phyloP scores from a whole-genome alignment of 2,329 filamentous ascomycete genomes.

The Fusarium longipes region DNA sequence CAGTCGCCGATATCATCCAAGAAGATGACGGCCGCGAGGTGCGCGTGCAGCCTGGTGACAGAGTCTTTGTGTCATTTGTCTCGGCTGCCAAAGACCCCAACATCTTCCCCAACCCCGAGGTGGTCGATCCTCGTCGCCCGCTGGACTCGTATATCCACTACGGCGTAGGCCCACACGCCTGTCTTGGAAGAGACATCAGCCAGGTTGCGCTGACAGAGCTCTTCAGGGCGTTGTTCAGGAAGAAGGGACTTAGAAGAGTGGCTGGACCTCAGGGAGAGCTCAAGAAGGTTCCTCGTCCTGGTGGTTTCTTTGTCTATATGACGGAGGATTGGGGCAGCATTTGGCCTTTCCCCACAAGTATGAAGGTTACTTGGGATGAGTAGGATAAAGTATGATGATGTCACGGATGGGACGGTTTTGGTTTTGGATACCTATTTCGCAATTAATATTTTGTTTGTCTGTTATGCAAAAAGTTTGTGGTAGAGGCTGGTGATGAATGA shows the following conservation, averaged over 20 bases:
- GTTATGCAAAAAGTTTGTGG: background rate
- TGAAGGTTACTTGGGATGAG: slow-evolving; percentile 65
- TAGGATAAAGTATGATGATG: background rate
- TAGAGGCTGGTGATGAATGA: background rate
- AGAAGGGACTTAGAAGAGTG: slow-evolving; percentile 69
- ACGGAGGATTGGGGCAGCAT: slow-evolving; percentile 70
- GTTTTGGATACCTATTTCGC: background rate
- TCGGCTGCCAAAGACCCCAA: slow-evolving; percentile 65
- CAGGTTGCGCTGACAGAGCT: slow-evolving; percentile 73
- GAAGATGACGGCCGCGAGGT: slow-evolving; percentile 66
- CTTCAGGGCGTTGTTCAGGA: slow-evolving; percentile 72
- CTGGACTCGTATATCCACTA: slow-evolving; percentile 73
- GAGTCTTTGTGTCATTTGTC: slow-evolving; percentile 72
- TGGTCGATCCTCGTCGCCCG: slow-evolving; percentile 72
- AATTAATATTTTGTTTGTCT: slow-evolving; percentile 1
- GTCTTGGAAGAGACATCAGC: slow-evolving; percentile 70
- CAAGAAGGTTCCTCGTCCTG: slow-evolving; percentile 70
- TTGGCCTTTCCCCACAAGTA: slow-evolving; percentile 61
- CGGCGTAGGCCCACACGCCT: slow-evolving; percentile 70
- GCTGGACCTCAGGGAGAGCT: slow-evolving; percentile 73
- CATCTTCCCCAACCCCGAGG: slow-evolving; percentile 70
- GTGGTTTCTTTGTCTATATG: slow-evolving; percentile 70
- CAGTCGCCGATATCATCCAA: slow-evolving; percentile 56
- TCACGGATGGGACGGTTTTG: slow-evolving; percentile 1
- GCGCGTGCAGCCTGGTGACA: slow-evolving; percentile 65